Evolutionary conservation across 2,329 filamentous ascomycete genomes (phyloP), one percentile per base, ranked within the genome.

Genomic region (Monascus ruber): DNA sequence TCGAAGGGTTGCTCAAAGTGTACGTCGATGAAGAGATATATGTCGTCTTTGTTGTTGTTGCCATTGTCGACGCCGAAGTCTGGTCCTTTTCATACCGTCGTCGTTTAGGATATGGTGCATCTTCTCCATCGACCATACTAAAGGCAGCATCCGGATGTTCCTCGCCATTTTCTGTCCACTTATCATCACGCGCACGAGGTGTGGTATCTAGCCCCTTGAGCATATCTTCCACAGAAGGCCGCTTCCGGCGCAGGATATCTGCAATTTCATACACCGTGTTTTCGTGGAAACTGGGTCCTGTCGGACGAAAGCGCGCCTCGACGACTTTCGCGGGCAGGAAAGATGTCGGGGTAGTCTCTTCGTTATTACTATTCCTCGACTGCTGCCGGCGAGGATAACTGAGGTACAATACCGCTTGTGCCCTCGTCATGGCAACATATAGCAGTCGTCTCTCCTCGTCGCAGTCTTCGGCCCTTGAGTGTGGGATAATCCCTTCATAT

Each of bases 381-480:
- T 80, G 77, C 43, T 77, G 80, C 48, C 78, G 79, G 31, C 80
- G 60, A 0, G 88, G 85, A 47, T 78, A 85, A 58, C 86, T 94
- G 39, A 96, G 69, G 51, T 94, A 94, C 1, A 98, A 66, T 26
- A 96, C 64, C 1, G 78, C 81, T 57, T 96, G 81, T 5, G 91
- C 89, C 56, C 89, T 73, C 3, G 89, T 98, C 88, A 98, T 96
- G 26, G 88, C 89, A 9, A 98, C 91, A 53, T 96, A 98, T 0
- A 98, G 70, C 34, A 98, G 64, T 26, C 89, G 74, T 42, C 91
- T 73, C 59, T 98, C 89, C 60, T 98, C 89, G 41, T 89, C 82
- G 3, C 73, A 71, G 55, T 96, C 85, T 34, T 95, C 88, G 1
- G 87, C 76, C 49, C 88, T 75, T 2, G 81, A 82, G 58, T 96